Percentiles rank a stretch among this genome's conserved stretches.
phyloP scores from a whole-genome alignment of 1,284 basidiomycete species.

The Spongiforma sp. region DNA sequence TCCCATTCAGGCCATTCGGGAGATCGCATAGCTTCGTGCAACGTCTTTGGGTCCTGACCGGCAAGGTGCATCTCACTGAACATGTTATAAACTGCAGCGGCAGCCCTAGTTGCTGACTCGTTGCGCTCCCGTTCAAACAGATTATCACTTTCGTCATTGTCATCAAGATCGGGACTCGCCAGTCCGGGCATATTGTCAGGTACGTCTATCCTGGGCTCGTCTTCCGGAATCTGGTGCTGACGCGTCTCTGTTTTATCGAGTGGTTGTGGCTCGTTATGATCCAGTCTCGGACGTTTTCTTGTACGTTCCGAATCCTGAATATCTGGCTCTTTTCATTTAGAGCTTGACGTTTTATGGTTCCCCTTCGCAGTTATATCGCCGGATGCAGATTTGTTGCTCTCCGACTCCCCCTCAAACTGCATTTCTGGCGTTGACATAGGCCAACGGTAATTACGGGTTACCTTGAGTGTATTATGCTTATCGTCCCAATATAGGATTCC shows the following conservation, averaged over 20 bases:
- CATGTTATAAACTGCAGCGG: neutral
- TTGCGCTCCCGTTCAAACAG: no score
- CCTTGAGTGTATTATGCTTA: neutral
- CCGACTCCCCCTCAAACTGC: neutral
- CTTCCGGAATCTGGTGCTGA: no score
- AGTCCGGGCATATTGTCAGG: neutral
- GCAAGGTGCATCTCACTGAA: neutral
- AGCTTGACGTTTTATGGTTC: neutral
- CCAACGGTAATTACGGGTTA: neutral
- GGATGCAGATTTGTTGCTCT: neutral
- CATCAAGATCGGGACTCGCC: neutral
- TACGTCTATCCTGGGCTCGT: no score
- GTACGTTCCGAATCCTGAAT: no score
- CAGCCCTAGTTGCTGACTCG: neutral
- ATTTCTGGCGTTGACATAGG: neutral
- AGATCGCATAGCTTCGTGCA: neutral
- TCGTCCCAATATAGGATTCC: neutral
- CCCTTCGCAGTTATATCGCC: neutral
- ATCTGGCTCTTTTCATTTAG: no score
- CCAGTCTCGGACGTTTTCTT: no score
- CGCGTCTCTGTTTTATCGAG: no score
- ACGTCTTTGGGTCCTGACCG: neutral
- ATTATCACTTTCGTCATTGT: neutral
- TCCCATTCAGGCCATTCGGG: slow-evolving; percentile 5
- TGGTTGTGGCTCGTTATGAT: no score